Conservation (phyloP, 768 basidiomycete species). For the Suillus bovinus region DNA sequence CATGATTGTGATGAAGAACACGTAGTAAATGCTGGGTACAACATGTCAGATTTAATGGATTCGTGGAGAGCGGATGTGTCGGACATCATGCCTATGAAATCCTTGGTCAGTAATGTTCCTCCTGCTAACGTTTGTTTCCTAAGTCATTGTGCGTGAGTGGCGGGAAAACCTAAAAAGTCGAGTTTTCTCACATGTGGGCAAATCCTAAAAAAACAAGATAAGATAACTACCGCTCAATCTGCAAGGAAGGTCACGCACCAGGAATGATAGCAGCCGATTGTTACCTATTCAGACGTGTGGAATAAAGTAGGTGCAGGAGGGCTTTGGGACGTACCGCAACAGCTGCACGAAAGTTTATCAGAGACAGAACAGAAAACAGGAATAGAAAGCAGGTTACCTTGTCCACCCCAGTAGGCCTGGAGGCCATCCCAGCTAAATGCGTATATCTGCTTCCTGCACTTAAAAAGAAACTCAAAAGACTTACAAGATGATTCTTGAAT, state of each 20-base stretch:
- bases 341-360: background rate
- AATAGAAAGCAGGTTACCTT: constrained; percentile 12
- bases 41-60: background rate
- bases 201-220: background rate
- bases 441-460: background rate
- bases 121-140: constrained; percentile 3
- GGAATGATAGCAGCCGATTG: constrained; percentile 1
- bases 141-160: background rate
- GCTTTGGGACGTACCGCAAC: background rate
- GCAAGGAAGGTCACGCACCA: background rate
- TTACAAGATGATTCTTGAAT: background rate
- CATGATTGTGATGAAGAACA: background rate
- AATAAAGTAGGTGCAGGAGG: background rate
- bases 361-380: background rate
- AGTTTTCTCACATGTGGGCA: background rate
- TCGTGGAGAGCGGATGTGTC: background rate
- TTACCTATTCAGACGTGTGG: background rate
- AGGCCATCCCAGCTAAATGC: constrained; percentile 20
- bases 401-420: constrained; percentile 24
- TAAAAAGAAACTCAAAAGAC: background rate
- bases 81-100: constrained; percentile 1
- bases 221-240: background rate
- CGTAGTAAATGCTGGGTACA: background rate
- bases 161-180: background rate
- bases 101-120: background rate